These are phyloP conservation scores for Endoconidiophora polonica DNA, from an alignment of 2,329 filamentous ascomycete genomes.

Conservation along the genomic window DNA sequence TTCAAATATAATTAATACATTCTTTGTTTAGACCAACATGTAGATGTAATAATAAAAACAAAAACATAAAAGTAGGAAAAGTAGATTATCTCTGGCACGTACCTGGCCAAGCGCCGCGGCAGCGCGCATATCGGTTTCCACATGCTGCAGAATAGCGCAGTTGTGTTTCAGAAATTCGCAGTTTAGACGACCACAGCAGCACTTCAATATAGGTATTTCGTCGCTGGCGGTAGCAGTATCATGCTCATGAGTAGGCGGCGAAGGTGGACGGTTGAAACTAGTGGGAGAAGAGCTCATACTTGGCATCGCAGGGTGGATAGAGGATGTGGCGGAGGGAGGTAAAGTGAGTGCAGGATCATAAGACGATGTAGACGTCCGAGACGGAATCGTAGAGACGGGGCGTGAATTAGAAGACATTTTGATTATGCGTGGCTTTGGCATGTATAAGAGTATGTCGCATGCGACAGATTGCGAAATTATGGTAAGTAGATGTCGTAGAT, in stretches of 20 bases:
- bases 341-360: constrained; percentile 6
- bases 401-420: constrained; percentile 6
- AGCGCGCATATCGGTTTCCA: constrained; percentile 75
- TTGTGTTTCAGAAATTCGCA: constrained; percentile 74
- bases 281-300: constrained; percentile 2
- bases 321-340: constrained; percentile 6
- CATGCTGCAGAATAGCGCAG: constrained; percentile 54
- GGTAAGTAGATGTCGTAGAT: background rate
- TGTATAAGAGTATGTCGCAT: background rate
- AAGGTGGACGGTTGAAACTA: no score
- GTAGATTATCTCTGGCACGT: constrained; percentile 26
- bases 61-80: no score
- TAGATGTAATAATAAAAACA: no score
- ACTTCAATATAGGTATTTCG: constrained; percentile 30
- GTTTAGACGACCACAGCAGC: constrained; percentile 72
- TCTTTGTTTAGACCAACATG: no score
- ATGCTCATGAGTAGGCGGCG: no score
- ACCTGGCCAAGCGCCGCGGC: constrained; percentile 88
- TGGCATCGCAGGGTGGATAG: constrained; percentile 6
- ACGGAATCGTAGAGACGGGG: constrained; percentile 1
- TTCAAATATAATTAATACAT: no score
- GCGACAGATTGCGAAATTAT: background rate
- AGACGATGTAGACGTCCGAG: constrained; percentile 7
- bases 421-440: constrained; percentile 2
- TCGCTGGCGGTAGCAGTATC: no score